A percentile compares a stretch with the other conserved stretches of the same genome.
These are phyloP conservation scores for Xylariaceae sp. DNA, from an alignment of 2,329 filamentous ascomycete genomes.

Conservation along the genomic window DNA sequence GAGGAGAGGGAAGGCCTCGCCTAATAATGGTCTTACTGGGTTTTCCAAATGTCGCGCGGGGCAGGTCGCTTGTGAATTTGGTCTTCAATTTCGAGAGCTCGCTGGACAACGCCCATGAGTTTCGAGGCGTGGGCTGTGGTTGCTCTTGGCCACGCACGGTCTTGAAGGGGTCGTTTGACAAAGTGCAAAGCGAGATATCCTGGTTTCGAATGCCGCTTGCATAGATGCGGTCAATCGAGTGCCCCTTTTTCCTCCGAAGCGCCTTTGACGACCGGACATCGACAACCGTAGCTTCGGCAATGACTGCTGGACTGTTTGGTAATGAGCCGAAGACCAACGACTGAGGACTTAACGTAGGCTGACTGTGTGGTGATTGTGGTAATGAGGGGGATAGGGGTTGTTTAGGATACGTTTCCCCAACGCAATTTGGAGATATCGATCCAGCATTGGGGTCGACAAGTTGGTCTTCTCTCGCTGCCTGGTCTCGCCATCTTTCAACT, in stretches of 20 bases:
- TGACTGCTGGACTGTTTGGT: conserved; percentile 20
- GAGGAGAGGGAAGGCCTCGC: conserved; percentile 18
- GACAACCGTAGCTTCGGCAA: conserved; percentile 24
- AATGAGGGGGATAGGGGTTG: conserved; percentile 4
- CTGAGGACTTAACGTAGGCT: conserved; percentile 13
- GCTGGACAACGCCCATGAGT: background rate
- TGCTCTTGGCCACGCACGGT: background rate
- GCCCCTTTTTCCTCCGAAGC: conserved; percentile 15
- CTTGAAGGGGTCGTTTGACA: no score
- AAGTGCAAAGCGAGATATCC: conserved; percentile 20
- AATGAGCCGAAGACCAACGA: conserved; percentile 16
- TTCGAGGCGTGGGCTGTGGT: conserved; percentile 3
- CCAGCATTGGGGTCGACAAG: conserved; percentile 4
- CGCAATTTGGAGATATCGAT: conserved; percentile 5
- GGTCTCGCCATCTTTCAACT: conserved; percentile 9
- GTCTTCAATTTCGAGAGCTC: conserved; percentile 12
- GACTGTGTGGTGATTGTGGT: conserved; percentile 4
- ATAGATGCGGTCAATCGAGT: conserved; percentile 24
- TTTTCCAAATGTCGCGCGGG: conserved; percentile 15
- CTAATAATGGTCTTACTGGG: conserved; percentile 18
- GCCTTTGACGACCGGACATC: conserved; percentile 18
- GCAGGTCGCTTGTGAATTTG: conserved; percentile 15
- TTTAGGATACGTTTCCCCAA: conserved; percentile 8
- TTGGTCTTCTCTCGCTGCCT: conserved; percentile 6
- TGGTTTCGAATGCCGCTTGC: conserved; percentile 18